These are phyloP conservation scores for Wickerhamiella occidentalis DNA, from an alignment of 805 yeast genomes.

Conservation along the genomic window DNA sequence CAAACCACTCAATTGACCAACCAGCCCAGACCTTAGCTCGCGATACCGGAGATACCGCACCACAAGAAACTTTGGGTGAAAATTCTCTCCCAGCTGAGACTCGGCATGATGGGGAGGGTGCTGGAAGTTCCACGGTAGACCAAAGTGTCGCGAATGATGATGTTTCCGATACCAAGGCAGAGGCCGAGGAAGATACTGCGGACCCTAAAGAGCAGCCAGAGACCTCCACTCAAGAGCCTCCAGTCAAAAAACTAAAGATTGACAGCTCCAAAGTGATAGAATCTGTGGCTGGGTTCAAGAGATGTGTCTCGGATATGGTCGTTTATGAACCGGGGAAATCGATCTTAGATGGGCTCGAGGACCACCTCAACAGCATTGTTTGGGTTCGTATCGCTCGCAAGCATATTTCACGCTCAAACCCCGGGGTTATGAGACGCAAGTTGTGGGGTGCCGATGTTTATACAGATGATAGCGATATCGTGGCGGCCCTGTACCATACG, in stretches of 20 bases:
- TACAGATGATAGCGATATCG: conserved; percentile 84
- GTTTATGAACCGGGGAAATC: conserved; percentile 33
- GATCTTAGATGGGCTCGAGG: conserved; percentile 25
- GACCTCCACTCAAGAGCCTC: neutral
- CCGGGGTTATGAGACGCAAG: conserved; percentile 34
- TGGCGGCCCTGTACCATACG: conserved; percentile 60
- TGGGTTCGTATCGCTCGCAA: conserved; percentile 46
- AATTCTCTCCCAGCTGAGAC: no score
- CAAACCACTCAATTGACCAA: no score
- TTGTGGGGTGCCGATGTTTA: conserved; percentile 92
- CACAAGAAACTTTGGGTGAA: no score
- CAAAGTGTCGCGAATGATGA: no score
- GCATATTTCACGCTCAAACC: conserved; percentile 29
- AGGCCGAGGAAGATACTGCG: no score
- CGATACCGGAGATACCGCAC: no score
- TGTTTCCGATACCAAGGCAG: no score
- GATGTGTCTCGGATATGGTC: conserved; percentile 41
- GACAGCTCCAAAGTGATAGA: conserved; percentile 33
- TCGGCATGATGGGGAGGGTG: no score
- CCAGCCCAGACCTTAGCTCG: no score
- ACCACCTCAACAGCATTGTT: conserved; percentile 31
- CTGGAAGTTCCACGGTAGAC: no score
- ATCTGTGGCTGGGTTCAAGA: conserved; percentile 33
- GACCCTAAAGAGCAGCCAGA: no score
- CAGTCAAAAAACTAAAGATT: conserved; percentile 22